A percentile compares a stretch with the other conserved stretches of the same genome.
These are phyloP conservation scores for Cystofilobasidium bisporidii DNA, from an alignment of 768 basidiomycete species.

Conservation along the genomic window DNA sequence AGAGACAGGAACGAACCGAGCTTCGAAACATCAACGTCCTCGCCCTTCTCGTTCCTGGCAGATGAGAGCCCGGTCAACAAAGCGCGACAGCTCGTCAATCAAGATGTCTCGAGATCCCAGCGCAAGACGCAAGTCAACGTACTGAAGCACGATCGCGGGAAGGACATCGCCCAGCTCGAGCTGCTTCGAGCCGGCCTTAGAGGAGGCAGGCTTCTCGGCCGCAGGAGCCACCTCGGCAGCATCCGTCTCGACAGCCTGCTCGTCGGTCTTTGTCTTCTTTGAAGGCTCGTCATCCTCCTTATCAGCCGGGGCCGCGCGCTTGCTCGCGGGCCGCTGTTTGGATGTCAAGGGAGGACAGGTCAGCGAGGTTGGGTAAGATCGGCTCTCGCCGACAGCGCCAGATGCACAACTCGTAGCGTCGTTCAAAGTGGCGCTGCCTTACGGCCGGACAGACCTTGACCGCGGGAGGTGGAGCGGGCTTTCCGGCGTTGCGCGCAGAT, in stretches of 20 bases:
- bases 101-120: neutral
- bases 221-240: slow-evolving; percentile 31
- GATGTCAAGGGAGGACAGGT: neutral
- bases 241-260: slow-evolving; percentile 12
- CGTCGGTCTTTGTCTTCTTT: slow-evolving; percentile 33
- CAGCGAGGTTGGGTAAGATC: too few species aligned
- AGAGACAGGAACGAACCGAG: slow-evolving; percentile 39
- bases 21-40: slow-evolving; percentile 59
- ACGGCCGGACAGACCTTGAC: neutral
- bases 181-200: slow-evolving; percentile 5
- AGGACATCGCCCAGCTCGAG: slow-evolving; percentile 67
- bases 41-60: slow-evolving; percentile 65
- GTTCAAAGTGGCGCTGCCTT: too few species aligned
- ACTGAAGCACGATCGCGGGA: slow-evolving; percentile 62
- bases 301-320: slow-evolving; percentile 17
- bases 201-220: slow-evolving; percentile 27
- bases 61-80: too few species aligned
- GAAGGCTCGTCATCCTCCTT: slow-evolving; percentile 34
- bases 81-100: neutral
- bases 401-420: too few species aligned
- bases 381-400: too few species aligned
- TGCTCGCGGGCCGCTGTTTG: neutral
- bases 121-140: neutral
- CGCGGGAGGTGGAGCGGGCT: neutral
- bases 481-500: neutral